Conservation (phyloP, 106 monocot genomes). For the Dendrobium officinale region DNA sequence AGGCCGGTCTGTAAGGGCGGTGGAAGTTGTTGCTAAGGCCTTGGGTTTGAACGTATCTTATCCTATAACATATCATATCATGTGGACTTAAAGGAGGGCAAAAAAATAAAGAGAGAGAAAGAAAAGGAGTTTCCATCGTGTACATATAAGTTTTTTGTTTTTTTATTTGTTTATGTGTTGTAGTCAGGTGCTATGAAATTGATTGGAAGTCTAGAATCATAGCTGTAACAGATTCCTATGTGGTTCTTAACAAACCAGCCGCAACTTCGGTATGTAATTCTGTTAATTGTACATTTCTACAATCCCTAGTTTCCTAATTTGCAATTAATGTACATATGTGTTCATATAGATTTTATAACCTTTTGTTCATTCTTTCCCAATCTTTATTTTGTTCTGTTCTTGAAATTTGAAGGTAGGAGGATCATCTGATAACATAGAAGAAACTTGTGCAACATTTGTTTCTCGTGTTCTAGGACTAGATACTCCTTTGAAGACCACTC, state of each 20-base stretch:
- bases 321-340: neutral
- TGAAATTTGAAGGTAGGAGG: conserved; percentile 69
- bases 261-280: conserved; percentile 78
- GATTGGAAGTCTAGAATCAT: conserved; percentile 94
- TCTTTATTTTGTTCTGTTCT: neutral
- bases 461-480: conserved; percentile 80
- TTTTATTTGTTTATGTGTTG: neutral
- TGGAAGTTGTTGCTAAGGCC: no score
- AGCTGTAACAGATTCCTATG: conserved; percentile 73
- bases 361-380: neutral
- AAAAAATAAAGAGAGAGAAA: no score
- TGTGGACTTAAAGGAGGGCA: no score
- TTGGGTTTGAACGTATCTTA: no score
- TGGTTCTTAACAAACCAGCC: conserved; percentile 93
- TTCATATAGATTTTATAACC: neutral
- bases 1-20: no score
- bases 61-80: no score
- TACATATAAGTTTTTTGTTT: neutral
- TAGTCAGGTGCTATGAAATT: conserved; percentile 85
- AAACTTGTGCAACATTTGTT: conserved; percentile 86
- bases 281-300: neutral
- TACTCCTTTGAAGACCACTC: conserved; percentile 70
- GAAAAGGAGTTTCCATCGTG: neutral
- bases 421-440: conserved; percentile 94
- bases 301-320: neutral